Percentiles rank a stretch among this genome's conserved stretches.
These are phyloP conservation scores for Scedosporium boydii DNA, from an alignment of 2,329 filamentous ascomycete species.

Conservation along the genomic window DNA sequence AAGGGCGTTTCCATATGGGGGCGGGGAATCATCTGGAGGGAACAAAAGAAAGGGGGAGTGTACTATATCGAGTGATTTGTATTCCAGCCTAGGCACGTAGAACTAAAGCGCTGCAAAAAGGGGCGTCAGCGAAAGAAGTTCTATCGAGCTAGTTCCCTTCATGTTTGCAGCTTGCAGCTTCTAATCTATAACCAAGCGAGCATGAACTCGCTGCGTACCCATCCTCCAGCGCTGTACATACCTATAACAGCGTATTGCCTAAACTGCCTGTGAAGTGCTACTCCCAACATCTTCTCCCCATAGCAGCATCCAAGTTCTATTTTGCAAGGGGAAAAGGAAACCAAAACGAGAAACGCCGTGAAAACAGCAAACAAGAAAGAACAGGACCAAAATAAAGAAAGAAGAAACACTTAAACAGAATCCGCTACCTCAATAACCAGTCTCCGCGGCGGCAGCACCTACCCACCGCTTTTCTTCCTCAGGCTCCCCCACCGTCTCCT, in stretches of 20 bases:
- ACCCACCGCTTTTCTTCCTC: slow-evolving; percentile 28
- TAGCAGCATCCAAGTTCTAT: not conserved
- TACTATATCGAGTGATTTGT: not conserved
- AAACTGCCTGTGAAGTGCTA: not conserved
- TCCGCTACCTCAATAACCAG: not conserved
- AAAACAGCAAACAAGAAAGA: not conserved
- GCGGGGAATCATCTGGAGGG: not conserved
- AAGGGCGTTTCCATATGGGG: not conserved
- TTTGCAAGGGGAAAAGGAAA: not conserved
- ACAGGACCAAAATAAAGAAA: not conserved
- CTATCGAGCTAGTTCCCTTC: too few relatives aligned
- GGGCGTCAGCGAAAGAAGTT: too few relatives aligned
- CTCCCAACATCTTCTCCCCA: not conserved
- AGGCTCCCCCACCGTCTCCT: slow-evolving; percentile 46
- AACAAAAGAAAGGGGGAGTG: not conserved
- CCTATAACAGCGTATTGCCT: too few relatives aligned
- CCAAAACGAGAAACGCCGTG: not conserved
- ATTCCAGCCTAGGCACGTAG: not conserved
- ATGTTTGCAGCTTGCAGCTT: too few relatives aligned
- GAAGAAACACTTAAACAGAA: not conserved
- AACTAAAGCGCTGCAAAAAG: not conserved
- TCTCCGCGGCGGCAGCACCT: not conserved
- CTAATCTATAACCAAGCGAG: too few relatives aligned
- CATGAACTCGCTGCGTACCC: not conserved
- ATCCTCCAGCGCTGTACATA: not conserved